Percentiles rank a stretch among this genome's conserved stretches.
phyloP scores from a whole-genome alignment of 1,284 basidiomycete species.

The Puccinia polysora region DNA sequence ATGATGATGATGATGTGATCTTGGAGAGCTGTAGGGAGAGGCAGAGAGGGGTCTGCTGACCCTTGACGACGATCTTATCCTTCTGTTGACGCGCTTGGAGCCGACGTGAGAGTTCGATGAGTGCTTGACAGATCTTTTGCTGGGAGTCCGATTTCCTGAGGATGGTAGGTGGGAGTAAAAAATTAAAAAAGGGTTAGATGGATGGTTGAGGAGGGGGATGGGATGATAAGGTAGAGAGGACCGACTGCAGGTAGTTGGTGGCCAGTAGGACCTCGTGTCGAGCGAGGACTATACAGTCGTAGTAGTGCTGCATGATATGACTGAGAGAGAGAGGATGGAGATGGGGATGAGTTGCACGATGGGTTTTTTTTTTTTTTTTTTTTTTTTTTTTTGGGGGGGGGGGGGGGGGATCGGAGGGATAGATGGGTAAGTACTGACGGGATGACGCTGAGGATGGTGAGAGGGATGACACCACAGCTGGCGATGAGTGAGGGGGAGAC shows the following conservation, averaged over 20 bases:
- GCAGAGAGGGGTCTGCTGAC: conserved; percentile 12
- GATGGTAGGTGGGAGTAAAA: not conserved
- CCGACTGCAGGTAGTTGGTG: conserved; percentile 57
- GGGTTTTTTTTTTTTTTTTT: not conserved
- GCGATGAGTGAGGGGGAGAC: conserved; percentile 60
- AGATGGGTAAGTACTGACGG: not conserved
- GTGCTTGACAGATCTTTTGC: conserved; percentile 58
- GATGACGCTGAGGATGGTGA: conserved; percentile 57
- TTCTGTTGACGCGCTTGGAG: conserved; percentile 56
- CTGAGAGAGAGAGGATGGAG: not conserved
- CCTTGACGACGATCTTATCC: conserved; percentile 60
- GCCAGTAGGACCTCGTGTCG: conserved; percentile 62
- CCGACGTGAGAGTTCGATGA: conserved; percentile 60
- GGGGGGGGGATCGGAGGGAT: too few relatives aligned
- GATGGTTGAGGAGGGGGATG: not conserved
- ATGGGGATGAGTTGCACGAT: not conserved
- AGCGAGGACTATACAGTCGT: conserved; percentile 56
- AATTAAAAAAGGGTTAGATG: not conserved
- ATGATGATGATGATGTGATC: not conserved
- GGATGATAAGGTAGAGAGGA: not conserved
- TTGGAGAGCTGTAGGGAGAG: not conserved
- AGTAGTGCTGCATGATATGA: conserved; percentile 42
- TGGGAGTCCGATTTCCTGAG: conserved; percentile 58
- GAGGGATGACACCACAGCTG: conserved; percentile 59
- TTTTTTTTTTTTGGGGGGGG: too few relatives aligned